phyloP scores from a whole-genome alignment of 192 early-diverging fungal genomes.

The Oehlia diaphana region DNA sequence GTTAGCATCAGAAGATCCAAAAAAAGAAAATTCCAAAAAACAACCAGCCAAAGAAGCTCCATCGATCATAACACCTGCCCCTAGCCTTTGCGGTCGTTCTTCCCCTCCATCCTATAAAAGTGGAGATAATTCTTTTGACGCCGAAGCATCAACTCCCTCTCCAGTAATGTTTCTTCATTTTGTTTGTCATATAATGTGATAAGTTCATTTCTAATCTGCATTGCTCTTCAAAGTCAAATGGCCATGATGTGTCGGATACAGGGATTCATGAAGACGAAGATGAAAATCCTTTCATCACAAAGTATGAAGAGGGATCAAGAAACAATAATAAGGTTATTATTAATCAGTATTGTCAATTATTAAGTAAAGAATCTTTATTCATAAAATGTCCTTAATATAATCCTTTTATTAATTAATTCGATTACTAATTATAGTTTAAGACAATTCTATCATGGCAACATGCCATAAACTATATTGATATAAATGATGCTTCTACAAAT shows the following conservation, averaged over 20 bases:
- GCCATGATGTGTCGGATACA: no score
- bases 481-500: conserved; percentile 12
- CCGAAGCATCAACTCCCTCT: no score
- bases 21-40: no score
- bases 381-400: neutral
- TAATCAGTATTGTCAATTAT: conserved; percentile 14
- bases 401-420: conserved; percentile 11
- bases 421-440: neutral
- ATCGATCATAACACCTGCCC: neutral
- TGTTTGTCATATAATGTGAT: no score
- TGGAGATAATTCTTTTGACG: no score
- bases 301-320: neutral
- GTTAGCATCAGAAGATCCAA: no score
- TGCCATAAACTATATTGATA: neutral
- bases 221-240: no score
- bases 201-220: no score
- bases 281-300: conserved; percentile 13
- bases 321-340: conserved; percentile 26
- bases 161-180: no score
- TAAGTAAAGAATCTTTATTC: neutral
- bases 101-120: neutral
- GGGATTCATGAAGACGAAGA: no score
- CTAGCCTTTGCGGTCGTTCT: neutral
- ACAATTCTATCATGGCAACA: neutral
- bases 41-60: no score